Conservation (phyloP, 1,284 basidiomycete species). For the Leccinum cinnamomeum region DNA sequence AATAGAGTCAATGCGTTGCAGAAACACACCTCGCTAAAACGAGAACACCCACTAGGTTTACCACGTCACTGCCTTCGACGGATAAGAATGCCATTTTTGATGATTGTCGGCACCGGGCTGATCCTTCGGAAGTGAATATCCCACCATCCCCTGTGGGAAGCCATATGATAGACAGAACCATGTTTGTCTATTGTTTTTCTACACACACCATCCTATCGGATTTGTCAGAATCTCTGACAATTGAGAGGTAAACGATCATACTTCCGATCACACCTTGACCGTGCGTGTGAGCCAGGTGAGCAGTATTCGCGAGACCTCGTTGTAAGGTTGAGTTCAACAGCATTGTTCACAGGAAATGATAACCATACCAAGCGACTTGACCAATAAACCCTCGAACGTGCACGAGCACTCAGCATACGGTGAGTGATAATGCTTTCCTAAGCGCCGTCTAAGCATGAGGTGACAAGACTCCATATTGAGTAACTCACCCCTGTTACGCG, state of each 20-base stretch:
- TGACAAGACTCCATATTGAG: constrained; percentile 1
- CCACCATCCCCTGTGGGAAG: constrained; percentile 65
- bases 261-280: constrained; percentile 78
- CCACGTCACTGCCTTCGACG: constrained; percentile 52
- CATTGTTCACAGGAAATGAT: constrained; percentile 2
- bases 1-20: constrained; percentile 18
- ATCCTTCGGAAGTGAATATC: constrained; percentile 12
- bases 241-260: constrained; percentile 34
- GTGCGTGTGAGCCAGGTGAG: constrained; percentile 65
- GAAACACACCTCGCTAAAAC: constrained; percentile 9
- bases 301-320: constrained; percentile 60
- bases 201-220: constrained; percentile 65
- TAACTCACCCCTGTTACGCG: constrained; percentile 61
- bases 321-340: constrained; percentile 9
- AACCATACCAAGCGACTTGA: constrained; percentile 70
- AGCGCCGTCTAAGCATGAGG: constrained; percentile 17
- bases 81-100: constrained; percentile 50
- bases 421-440: constrained; percentile 61
- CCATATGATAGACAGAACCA: constrained; percentile 72
- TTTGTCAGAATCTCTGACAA: constrained; percentile 14
- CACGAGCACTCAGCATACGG: constrained; percentile 51
- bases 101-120: constrained; percentile 15
- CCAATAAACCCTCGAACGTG: constrained; percentile 75
- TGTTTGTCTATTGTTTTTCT: constrained; percentile 63
- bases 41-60: constrained; percentile 43